Conservation (phyloP, 371 early-diverging fungal species). For the Haplosporangium sp. region DNA sequence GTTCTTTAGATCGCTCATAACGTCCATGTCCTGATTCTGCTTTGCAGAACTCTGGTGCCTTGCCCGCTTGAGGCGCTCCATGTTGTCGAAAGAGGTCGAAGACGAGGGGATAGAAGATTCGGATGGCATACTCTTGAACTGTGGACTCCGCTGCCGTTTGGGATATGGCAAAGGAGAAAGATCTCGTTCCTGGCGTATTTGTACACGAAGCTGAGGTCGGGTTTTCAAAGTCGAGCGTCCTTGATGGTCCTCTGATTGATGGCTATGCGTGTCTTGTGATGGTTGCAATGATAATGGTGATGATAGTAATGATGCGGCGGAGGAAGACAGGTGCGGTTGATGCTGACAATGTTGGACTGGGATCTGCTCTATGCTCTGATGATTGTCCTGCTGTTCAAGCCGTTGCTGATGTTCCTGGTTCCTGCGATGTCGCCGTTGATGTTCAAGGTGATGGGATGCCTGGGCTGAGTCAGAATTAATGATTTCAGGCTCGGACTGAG, state of each 20-base stretch:
- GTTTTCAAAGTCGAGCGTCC: not conserved
- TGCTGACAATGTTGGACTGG: constrained; percentile 17
- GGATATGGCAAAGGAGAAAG: constrained; percentile 13
- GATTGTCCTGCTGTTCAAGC: constrained; percentile 4
- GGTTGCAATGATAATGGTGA: constrained; percentile 5
- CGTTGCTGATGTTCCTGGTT: constrained; percentile 17
- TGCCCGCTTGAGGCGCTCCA: constrained; percentile 36
- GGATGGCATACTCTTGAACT: constrained; percentile 14
- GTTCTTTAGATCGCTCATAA: not conserved
- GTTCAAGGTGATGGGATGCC: constrained; percentile 12
- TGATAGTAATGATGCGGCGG: constrained; percentile 11
- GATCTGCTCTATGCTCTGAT: not conserved
- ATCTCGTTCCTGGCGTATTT: constrained; percentile 12
- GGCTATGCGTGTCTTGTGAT: constrained; percentile 15
- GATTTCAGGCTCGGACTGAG: not conserved
- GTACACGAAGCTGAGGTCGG: constrained; percentile 19
- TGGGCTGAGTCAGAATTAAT: too few relatives aligned
- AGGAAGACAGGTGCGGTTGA: not conserved
- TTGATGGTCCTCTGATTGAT: not conserved
- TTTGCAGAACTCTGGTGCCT: constrained; percentile 10
- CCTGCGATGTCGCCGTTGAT: constrained; percentile 9
- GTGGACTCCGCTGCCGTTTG: constrained; percentile 48
- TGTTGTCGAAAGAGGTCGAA: constrained; percentile 3
- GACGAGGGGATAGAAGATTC: constrained; percentile 17
- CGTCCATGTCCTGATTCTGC: not conserved